Conservation (phyloP, 2,329 filamentous ascomycete species). For the Dendrostoma leiphaemia region DNA sequence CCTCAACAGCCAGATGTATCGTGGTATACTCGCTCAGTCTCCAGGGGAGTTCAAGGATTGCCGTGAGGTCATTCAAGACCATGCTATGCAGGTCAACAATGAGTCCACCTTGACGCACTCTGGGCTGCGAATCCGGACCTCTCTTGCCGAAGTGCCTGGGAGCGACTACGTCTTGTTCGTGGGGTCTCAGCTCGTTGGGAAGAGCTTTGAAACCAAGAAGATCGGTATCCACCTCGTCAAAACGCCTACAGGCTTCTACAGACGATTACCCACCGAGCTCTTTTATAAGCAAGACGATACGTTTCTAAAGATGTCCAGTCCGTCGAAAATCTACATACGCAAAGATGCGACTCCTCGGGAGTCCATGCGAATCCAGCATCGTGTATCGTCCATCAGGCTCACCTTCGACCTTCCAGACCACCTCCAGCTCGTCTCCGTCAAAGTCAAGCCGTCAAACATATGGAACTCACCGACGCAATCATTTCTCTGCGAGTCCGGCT, state of each 20-base stretch:
- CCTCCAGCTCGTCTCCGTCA: neutral
- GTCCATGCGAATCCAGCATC: neutral
- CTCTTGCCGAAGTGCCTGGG: slow-evolving; percentile 3
- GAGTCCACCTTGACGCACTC: slow-evolving; percentile 19
- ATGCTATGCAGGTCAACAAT: slow-evolving; percentile 11
- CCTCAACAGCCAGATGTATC: slow-evolving; percentile 12
- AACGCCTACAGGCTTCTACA: neutral
- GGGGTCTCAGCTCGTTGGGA: neutral
- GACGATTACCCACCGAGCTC: neutral
- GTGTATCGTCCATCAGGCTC: neutral
- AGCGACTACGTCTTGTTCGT: slow-evolving; percentile 15
- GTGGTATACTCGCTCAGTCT: slow-evolving; percentile 18
- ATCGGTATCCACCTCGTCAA: neutral
- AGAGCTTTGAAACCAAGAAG: neutral
- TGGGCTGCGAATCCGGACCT: slow-evolving; percentile 16
- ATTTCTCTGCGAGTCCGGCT: neutral
- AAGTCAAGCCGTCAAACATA: neutral
- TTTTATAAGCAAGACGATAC: neutral
- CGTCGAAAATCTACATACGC: neutral
- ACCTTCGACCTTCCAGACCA: neutral
- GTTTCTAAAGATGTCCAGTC: neutral
- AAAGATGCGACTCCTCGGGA: neutral
- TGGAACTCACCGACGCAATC: neutral
- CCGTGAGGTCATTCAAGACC: slow-evolving; percentile 11
- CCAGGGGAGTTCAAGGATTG: slow-evolving; percentile 16